Conservation (phyloP, 2,329 filamentous ascomycete genomes). For the Alternaria sp. region DNA sequence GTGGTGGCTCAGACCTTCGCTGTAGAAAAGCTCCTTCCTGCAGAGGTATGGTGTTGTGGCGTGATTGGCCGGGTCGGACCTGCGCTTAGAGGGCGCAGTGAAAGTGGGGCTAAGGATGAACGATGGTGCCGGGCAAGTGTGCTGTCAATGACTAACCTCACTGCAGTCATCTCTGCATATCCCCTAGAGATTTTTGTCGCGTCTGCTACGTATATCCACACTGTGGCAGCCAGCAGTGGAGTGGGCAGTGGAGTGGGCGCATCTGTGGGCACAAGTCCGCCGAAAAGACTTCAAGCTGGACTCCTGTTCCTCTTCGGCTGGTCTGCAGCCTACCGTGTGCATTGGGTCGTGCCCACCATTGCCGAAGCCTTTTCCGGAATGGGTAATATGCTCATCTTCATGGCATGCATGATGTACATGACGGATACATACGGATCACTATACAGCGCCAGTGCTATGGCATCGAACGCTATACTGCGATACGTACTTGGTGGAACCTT, state of each 20-base stretch:
- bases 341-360: constrained; percentile 52
- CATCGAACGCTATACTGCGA: constrained; percentile 66
- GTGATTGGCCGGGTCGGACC: background rate
- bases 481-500: constrained; percentile 66
- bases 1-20: constrained; percentile 13
- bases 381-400: constrained; percentile 19
- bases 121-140: background rate
- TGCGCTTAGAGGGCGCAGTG: constrained; percentile 4
- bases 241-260: background rate
- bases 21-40: background rate
- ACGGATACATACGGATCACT: constrained; percentile 58
- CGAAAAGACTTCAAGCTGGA: background rate
- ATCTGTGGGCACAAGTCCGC: background rate
- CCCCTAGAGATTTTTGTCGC: background rate
- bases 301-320: constrained; percentile 54
- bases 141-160: background rate
- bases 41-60: background rate
- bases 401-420: constrained; percentile 23
- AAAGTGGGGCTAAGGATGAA: background rate
- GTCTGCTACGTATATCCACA: background rate
- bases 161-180: background rate
- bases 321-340: constrained; percentile 46
- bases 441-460: constrained; percentile 66
- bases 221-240: background rate
- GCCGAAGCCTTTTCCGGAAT: constrained; percentile 31